Evolutionary conservation across 208 protist species (phyloP), one percentile per base, ranked within the genome.

Genomic region (Spironucleus salmonicida): DNA sequence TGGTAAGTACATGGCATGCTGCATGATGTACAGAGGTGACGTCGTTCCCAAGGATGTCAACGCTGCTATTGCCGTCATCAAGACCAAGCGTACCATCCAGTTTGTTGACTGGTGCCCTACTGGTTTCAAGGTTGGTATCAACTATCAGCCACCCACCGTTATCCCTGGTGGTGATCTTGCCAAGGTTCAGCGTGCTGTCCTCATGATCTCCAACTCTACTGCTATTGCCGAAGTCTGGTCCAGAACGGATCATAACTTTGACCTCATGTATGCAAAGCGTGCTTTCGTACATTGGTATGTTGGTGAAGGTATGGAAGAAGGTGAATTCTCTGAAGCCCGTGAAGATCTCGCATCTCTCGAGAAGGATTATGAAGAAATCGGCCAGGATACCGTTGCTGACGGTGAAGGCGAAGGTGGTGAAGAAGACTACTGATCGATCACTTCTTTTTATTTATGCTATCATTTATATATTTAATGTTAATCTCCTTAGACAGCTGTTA

Each of bases 111-210:
- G 84, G 84, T 88, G 83, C 71, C 85, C 85, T 35, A 88, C 84
- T 41, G 83, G 83, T 62, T 89, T 87, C 82, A 88, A 89, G 79
- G 82, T 91, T 84, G 94, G 93, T 82, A 94, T 96, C 87, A 97
- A 97, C 90, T 92, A 94, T 83, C 88, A 95, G 76, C 84, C 89
- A 11, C 92, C 94, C 49, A 93, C 90, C 35, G 88, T 90, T 38
- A 87, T 95, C 26, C 90, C 91, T 45, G 92, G 91, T 74, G 90
- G 90, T 68, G 92, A 95, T 82, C 83, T 96, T 41, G 75, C 80
- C 26, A 84, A 85, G 75, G 80, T 87, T 40, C 79, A 85, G 58
- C 77, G 85, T 62, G 58, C 75, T 49, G 59, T 42, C 29, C 76
- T 68, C 61, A 84, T 85, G 84, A 82, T 88, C 49, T 80, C 84